phyloP scores from a whole-genome alignment of 495 filamentous ascomycete genomes.

The Penicillium lividum region DNA sequence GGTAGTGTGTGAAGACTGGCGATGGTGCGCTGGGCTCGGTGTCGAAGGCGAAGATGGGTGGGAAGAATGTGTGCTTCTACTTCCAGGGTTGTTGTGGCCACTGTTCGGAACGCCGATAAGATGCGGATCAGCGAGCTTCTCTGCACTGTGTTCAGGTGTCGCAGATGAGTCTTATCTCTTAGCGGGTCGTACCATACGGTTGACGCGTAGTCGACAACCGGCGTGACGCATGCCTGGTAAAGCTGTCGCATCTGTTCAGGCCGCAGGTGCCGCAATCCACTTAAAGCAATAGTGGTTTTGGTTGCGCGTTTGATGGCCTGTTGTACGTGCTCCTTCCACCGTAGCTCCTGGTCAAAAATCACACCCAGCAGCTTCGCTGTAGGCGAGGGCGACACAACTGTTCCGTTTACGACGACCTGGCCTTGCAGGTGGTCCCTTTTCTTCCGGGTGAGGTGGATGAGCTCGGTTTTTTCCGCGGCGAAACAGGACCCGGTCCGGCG shows the following conservation, averaged over 20 bases:
- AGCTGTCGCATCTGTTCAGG: constrained; percentile 27
- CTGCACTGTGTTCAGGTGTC: constrained; percentile 10
- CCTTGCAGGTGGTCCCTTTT: too few relatives aligned
- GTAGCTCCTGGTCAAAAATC: constrained; percentile 20
- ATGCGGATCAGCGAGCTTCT: constrained; percentile 2
- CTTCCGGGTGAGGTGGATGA: too few relatives aligned
- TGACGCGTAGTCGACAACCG: constrained; percentile 4
- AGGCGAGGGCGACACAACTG: constrained; percentile 3
- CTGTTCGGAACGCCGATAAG: constrained; percentile 6
- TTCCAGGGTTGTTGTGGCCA: constrained; percentile 5
- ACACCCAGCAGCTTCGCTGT: constrained; percentile 28
- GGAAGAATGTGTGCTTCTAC: constrained; percentile 9
- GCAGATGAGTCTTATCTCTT: constrained; percentile 9
- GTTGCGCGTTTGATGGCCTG: constrained; percentile 25
- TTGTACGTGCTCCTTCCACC: constrained; percentile 26
- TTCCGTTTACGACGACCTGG: not conserved
- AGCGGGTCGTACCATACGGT: constrained; percentile 13
- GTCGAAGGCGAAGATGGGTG: constrained; percentile 9
- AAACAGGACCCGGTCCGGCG: too few relatives aligned
- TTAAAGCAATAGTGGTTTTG: constrained; percentile 18
- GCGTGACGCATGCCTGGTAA: constrained; percentile 27
- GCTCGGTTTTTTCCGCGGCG: too few relatives aligned
- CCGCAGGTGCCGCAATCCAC: constrained; percentile 18
- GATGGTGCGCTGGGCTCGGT: constrained; percentile 4
- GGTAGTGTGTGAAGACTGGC: constrained; percentile 14